Evolutionary conservation across 2,329 filamentous ascomycete species (phyloP).

Genomic region (Pestalotiopsis sp.): DNA sequence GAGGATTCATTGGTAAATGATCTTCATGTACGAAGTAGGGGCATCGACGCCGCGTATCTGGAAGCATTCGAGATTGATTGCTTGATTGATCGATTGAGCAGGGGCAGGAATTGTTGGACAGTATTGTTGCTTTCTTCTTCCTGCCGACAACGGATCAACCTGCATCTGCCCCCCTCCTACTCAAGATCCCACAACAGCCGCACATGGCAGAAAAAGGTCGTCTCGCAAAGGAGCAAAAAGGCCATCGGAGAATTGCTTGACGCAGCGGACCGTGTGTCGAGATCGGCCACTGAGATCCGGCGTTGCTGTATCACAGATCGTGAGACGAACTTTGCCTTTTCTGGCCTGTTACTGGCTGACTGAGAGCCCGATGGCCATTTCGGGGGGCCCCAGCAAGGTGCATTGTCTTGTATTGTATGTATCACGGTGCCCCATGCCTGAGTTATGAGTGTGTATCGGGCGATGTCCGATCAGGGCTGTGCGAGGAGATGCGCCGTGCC

Average conservation of each 20-base stretch:
- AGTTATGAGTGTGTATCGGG: neutral
- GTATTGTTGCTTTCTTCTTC: neutral
- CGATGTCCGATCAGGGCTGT: neutral
- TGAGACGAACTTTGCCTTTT: neutral
- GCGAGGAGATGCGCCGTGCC: neutral
- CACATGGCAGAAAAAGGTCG: neutral
- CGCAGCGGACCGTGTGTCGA: conserved; percentile 4
- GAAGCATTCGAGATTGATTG: neutral
- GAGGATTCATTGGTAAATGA: neutral
- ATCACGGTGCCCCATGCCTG: neutral
- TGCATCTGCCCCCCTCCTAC: neutral
- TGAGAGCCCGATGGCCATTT: neutral
- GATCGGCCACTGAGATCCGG: conserved; percentile 12
- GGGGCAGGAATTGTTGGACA: neutral
- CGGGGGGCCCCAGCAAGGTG: neutral
- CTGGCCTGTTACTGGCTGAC: neutral
- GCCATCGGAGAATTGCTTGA: conserved; percentile 5
- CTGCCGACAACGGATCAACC: neutral
- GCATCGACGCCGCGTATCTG: neutral
- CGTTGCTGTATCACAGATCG: conserved; percentile 3
- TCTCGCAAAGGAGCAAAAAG: neutral
- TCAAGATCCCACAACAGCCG: neutral
- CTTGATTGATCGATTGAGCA: neutral
- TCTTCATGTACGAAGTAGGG: neutral
- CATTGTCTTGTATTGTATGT: neutral